phyloP scores from a whole-genome alignment of 1,139 yeast species.

The Yamadazyma trypodendri region DNA sequence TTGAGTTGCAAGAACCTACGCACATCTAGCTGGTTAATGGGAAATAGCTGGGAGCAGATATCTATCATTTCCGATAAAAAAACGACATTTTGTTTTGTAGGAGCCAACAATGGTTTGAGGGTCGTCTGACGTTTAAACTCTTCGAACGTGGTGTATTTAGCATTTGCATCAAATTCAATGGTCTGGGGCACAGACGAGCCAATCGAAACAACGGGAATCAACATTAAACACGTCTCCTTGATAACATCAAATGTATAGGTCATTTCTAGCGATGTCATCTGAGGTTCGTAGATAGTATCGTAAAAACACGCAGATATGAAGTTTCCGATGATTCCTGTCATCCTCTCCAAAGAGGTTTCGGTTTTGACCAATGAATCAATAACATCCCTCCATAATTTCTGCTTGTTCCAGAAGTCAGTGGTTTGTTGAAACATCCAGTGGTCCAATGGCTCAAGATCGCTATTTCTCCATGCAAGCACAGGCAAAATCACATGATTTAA shows the following conservation, averaged over 20 bases:
- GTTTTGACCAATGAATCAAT: slow-evolving; percentile 19
- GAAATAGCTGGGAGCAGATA: slow-evolving; percentile 42
- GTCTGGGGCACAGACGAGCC: slow-evolving; percentile 1
- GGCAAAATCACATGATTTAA: slow-evolving; percentile 33
- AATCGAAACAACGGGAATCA: slow-evolving; percentile 13
- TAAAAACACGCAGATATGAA: slow-evolving; percentile 30
- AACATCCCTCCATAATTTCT: slow-evolving; percentile 24
- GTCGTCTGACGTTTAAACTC: slow-evolving; percentile 10
- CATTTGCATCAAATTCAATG: slow-evolving; percentile 7
- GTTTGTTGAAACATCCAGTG: slow-evolving; percentile 26
- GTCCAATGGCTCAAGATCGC: slow-evolving; percentile 25
- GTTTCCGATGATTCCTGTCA: slow-evolving; percentile 17
- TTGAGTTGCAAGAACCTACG: slow-evolving; percentile 33
- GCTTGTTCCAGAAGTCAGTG: slow-evolving; percentile 14
- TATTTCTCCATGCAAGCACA: slow-evolving; percentile 18
- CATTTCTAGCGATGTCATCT: slow-evolving; percentile 28
- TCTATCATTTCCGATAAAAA: slow-evolving; percentile 27
- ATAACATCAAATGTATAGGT: slow-evolving; percentile 31
- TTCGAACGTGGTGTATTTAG: slow-evolving; percentile 6
- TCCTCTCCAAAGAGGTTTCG: slow-evolving; percentile 15
- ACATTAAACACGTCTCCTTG: slow-evolving; percentile 21
- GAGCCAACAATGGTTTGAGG: slow-evolving; percentile 19
- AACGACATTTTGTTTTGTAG: slow-evolving; percentile 21
- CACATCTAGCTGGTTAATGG: slow-evolving; percentile 42
- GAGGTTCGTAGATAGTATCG: slow-evolving; percentile 18